A percentile compares a stretch with the other conserved stretches of the same genome.
Evolutionary conservation across 352 stramenopile genomes (phyloP).

Genomic region (Phytopythium sindhum): DNA sequence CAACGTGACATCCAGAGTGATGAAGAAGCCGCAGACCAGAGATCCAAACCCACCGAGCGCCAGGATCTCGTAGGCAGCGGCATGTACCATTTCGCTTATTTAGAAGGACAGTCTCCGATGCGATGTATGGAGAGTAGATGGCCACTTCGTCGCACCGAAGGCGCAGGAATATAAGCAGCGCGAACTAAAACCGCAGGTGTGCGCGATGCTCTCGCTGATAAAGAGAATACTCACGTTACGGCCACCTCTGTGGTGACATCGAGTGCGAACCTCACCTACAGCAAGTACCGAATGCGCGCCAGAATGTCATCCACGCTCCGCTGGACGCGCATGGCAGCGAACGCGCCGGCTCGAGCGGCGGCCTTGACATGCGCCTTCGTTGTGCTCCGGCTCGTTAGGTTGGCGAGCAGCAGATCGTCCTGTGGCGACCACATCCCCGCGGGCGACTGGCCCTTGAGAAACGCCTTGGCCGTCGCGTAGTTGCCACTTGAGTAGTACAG

Average conservation of each 20-base stretch:
- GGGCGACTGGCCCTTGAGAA: conserved; percentile 29
- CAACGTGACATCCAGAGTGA: background rate
- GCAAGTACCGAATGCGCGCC: conserved; percentile 51
- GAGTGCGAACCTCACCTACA: conserved; percentile 27
- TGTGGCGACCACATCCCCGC: conserved; percentile 39
- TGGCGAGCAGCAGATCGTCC: conserved; percentile 46
- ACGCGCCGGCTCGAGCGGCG: conserved; percentile 28
- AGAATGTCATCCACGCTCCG: conserved; percentile 40
- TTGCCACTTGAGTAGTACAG: conserved; percentile 42
- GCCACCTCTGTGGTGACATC: background rate
- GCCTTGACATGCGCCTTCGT: conserved; percentile 13
- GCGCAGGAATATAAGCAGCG: background rate
- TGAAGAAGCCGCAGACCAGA: background rate
- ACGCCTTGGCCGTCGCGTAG: conserved; percentile 22
- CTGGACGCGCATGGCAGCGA: conserved; percentile 32
- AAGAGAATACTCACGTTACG: background rate
- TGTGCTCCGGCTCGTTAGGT: conserved; percentile 19
- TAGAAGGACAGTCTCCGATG: background rate
- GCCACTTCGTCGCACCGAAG: background rate
- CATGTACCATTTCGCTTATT: conserved; percentile 3
- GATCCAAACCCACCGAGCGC: background rate
- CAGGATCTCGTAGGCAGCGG: background rate
- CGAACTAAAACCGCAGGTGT: background rate
- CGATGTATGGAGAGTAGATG: background rate
- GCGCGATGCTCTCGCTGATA: background rate